Base-by-base conservation (phyloP, 2,329 filamentous ascomycete species). In the Fusarium chuoi region DNA sequence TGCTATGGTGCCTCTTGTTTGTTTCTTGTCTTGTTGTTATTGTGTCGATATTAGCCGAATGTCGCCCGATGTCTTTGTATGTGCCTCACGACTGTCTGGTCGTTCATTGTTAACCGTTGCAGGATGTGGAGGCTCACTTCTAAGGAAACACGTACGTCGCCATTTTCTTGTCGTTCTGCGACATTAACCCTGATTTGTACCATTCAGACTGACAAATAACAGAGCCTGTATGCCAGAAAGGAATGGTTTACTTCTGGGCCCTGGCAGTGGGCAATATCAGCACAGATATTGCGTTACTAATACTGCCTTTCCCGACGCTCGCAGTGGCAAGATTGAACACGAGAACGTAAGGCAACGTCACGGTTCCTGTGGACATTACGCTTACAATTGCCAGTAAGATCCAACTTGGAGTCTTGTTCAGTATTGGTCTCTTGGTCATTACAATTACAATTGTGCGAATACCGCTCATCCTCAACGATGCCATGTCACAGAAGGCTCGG, bases 251-350 rank as follows among this genome's bases (percentile, higher is more conserved):
- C 42, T 69, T 80, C 2, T 41, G 77, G 10, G 66, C 73, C 14
- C 78, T 79, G 72, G 78, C 62, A 1, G 66, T 66, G 4, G 77
- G 73, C 48, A 80, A 80, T 55, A 77, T 79, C 22, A 46, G 76
- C 4, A 78, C 78, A 41, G 78, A 80, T 30, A 28, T 80, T 15
- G 75, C 76, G 1, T 77, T 80, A 18, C 74, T 80, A 1, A 44
- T 78, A 11, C 68, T 80, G 5, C 78, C 78, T 1, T 78, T 79
- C 26, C 78, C 78, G 13, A 78, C 78, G 7, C 54, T 79, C 6
- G 65, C 59, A 12, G 28, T 49, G 33, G 46, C 68, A 5, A 59
- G 48, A 55, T 24, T 73, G 10, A 60, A 73, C 17, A n/a, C 58
- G 3, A 69, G 58, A 49, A 61, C 65, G 69, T 72, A 66, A 35